Base-by-base conservation (phyloP, 1,284 basidiomycete species). In the Coniferiporia weirii region DNA sequence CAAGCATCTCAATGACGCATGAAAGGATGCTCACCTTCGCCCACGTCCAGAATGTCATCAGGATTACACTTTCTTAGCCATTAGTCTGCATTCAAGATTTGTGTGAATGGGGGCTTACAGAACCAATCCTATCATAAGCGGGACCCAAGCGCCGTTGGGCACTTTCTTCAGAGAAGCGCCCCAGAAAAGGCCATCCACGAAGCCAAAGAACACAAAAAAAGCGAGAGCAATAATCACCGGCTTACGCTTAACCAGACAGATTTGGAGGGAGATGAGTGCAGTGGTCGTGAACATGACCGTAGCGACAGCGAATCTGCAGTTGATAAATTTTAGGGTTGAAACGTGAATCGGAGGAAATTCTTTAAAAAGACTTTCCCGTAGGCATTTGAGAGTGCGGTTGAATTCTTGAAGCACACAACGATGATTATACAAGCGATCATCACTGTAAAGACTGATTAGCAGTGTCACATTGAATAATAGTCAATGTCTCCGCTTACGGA, bases 41-140 rank as follows among this genome's bases (percentile, higher is more conserved):
- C 83, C 83, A 85, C 1, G 81, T 80, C 83, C 83, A 86, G 60
- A 85, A 78, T 4, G 75, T 66, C 79, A 85, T 84, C 55, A 80
- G 64, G 1, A 68, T 36, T 51, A 76, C 66, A 12, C 79, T 80
- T 56, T 15, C 12, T 12, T 7, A 40, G 15, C 9, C 2, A 40
- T 40, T 12, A 15, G 38, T 40, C 15, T 27, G 27, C 5, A 27
- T 27, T 40, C 9, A 40, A 40, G 15, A 9, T 15, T 40, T 40
- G 38, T 40, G 8, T 15, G 38, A 40, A 15, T 15, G 15, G 38
- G 15, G 15, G 66, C 78, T 60, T 61, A 80, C 77, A 85, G 65
- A 13, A 82, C 66, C 1, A 70, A 38, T 10, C 83, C 84, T 43
- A 86, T 76, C 68, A 78, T 76, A 7, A 87, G 73, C 0, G 84